Evolutionary conservation across 2,329 filamentous ascomycete species (phyloP).

Genomic region (Cercospora nicotianae): DNA sequence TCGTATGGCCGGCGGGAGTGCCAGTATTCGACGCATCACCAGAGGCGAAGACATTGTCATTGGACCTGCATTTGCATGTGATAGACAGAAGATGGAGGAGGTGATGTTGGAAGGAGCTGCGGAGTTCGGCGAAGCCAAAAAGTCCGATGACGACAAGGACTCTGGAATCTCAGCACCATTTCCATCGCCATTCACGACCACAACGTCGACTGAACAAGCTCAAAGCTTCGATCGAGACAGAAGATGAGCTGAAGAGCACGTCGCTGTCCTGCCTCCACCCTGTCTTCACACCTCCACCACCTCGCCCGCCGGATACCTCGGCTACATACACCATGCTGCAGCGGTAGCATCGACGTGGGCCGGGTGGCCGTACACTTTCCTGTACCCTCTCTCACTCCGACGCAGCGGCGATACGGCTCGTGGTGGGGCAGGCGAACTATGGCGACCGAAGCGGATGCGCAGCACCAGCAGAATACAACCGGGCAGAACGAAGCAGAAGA

Average conservation of each 20-base stretch:
- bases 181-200: background rate
- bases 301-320: conserved; percentile 50
- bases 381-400: conserved; percentile 18
- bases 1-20: conserved; percentile 36
- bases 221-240: background rate
- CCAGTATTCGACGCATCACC: conserved; percentile 22
- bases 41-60: background rate
- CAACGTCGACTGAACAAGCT: background rate
- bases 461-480: background rate
- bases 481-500: background rate
- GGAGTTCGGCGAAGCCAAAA: conserved; percentile 1
- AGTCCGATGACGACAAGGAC: conserved; percentile 3
- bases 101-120: background rate
- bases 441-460: conserved; percentile 24
- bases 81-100: background rate
- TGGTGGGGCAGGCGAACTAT: conserved; percentile 27
- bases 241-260: background rate
- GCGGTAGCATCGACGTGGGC: conserved; percentile 46
- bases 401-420: conserved; percentile 13
- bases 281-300: conserved; percentile 49
- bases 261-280: conserved; percentile 31
- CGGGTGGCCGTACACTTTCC: conserved; percentile 45
- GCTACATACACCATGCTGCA: conserved; percentile 41
- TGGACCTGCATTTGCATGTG: background rate
- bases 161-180: background rate